phyloP scores from a whole-genome alignment of 768 basidiomycete species.

The Ephemerocybe angulata region DNA sequence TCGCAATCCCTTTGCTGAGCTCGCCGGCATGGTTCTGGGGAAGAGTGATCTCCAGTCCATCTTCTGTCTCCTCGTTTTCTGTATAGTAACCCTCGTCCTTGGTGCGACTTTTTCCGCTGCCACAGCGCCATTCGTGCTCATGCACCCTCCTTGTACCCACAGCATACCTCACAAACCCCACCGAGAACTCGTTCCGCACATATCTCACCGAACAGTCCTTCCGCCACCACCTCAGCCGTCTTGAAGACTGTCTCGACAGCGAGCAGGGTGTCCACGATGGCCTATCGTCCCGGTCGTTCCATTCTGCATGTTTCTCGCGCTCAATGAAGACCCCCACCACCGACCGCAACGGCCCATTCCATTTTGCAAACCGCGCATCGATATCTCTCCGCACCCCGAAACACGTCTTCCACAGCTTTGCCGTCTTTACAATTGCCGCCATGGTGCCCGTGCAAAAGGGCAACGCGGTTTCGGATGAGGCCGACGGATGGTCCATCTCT shows the following conservation, averaged over 20 bases:
- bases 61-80: slow-evolving; percentile 64
- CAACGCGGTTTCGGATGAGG: slow-evolving; percentile 32
- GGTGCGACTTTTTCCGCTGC: slow-evolving; percentile 44
- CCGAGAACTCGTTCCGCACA: slow-evolving; percentile 88
- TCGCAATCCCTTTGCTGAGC: slow-evolving; percentile 49
- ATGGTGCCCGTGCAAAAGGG: slow-evolving; percentile 54
- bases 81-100: slow-evolving; percentile 65
- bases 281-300: slow-evolving; percentile 23
- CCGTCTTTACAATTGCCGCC: slow-evolving; percentile 82
- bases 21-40: slow-evolving; percentile 46
- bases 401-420: slow-evolving; percentile 82
- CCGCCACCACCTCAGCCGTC: slow-evolving; percentile 84
- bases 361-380: slow-evolving; percentile 90
- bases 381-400: slow-evolving; percentile 90
- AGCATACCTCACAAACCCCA: slow-evolving; percentile 96
- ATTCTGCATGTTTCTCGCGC: slow-evolving; percentile 25
- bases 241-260: slow-evolving; percentile 66
- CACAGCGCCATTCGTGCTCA: slow-evolving; percentile 9
- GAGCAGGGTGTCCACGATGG: slow-evolving; percentile 33
- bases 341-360: slow-evolving; percentile 48
- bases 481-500: slow-evolving; percentile 51
- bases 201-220: slow-evolving; percentile 98
- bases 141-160: slow-evolving; percentile 17
- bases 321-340: slow-evolving; percentile 20
- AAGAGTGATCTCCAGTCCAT: slow-evolving; percentile 68